Evolutionary conservation across 139 green algal genomes (phyloP), one percentile per base, ranked within the genome.

Genomic region (Chlamydomonas schloesseri): DNA sequence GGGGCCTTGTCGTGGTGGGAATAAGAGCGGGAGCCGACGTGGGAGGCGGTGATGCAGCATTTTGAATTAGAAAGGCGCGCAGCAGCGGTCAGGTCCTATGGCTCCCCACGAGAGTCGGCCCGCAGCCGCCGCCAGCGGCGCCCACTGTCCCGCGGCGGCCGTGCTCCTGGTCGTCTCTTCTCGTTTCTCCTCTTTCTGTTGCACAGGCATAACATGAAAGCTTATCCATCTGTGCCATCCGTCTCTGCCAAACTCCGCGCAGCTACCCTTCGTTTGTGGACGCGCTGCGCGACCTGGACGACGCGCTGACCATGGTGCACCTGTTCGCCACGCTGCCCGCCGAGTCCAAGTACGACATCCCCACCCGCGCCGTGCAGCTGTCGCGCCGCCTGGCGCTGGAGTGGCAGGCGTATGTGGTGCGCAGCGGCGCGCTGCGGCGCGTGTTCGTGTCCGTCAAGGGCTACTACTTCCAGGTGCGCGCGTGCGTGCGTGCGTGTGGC

Each of bases 211-310:
- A n/a, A n/a, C n/a, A n/a, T n/a, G n/a, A n/a, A n/a, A n/a, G n/a
- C n/a, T n/a, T n/a, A n/a, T n/a, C n/a, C n/a, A n/a, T n/a, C n/a
- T n/a, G n/a, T n/a, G n/a, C n/a, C n/a, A n/a, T n/a, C n/a, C n/a
- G n/a, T n/a, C n/a, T n/a, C n/a, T n/a, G n/a, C n/a, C n/a, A n/a
- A n/a, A n/a, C n/a, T n/a, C n/a, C n/a, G n/a, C n/a, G 1, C 91
- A 98, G 96, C 80, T 99, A 99, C 90, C 98, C 98, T 26, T 97
- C 96, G 0, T 99, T 99, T 85, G 78, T 98, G 24, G 98, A 99
- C 83, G 98, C 98, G 0, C 87, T 99, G 67, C 91, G 97, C n/a
- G 98, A 99, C 91, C 88, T 99, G 73, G 98, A 99, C 88, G 98
- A 99, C 88, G 90, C 96, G 6, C 91, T 99, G 26, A 98, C 97